phyloP scores from a whole-genome alignment of 2,329 filamentous ascomycete species.

The Periconia macrospinosa region DNA sequence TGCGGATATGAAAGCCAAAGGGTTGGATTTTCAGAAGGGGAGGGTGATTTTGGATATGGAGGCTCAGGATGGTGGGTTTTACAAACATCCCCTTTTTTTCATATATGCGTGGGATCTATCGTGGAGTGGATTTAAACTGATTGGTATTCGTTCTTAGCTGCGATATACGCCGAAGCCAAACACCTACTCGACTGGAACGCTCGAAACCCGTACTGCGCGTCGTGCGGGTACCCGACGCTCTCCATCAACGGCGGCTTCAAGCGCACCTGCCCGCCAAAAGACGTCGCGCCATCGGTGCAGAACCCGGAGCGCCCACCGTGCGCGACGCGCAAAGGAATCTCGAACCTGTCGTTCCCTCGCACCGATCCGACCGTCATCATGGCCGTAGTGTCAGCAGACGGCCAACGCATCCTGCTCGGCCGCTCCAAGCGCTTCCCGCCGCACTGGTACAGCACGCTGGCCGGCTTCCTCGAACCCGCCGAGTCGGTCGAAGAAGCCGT shows the following conservation, averaged over 20 bases:
- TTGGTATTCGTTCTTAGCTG: slow-evolving; percentile 59
- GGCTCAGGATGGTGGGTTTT: slow-evolving; percentile 60
- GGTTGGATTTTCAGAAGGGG: slow-evolving; percentile 68
- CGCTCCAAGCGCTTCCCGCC: slow-evolving; percentile 81
- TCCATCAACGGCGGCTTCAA: slow-evolving; percentile 80
- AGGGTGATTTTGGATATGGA: slow-evolving; percentile 64
- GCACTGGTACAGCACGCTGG: slow-evolving; percentile 85
- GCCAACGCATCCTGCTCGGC: slow-evolving; percentile 77
- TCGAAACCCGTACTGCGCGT: slow-evolving; percentile 88
- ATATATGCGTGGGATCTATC: background rate
- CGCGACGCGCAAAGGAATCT: slow-evolving; percentile 79
- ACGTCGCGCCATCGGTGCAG: slow-evolving; percentile 55
- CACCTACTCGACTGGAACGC: slow-evolving; percentile 92
- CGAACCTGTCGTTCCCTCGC: slow-evolving; percentile 88
- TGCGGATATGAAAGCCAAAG: slow-evolving; percentile 61
- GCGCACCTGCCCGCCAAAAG: slow-evolving; percentile 73
- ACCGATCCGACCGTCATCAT: slow-evolving; percentile 96
- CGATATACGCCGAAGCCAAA: slow-evolving; percentile 86
- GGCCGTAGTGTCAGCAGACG: slow-evolving; percentile 81
- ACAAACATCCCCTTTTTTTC: background rate
- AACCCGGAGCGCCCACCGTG: slow-evolving; percentile 67
- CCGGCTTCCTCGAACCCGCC: slow-evolving; percentile 55
- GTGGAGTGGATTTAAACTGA: background rate
- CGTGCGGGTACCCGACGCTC: slow-evolving; percentile 81
- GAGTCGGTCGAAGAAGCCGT: slow-evolving; percentile 56